Evolutionary conservation across 805 yeast genomes (phyloP), one percentile per base, ranked within the genome.

Genomic region (Candida lessepsii): DNA sequence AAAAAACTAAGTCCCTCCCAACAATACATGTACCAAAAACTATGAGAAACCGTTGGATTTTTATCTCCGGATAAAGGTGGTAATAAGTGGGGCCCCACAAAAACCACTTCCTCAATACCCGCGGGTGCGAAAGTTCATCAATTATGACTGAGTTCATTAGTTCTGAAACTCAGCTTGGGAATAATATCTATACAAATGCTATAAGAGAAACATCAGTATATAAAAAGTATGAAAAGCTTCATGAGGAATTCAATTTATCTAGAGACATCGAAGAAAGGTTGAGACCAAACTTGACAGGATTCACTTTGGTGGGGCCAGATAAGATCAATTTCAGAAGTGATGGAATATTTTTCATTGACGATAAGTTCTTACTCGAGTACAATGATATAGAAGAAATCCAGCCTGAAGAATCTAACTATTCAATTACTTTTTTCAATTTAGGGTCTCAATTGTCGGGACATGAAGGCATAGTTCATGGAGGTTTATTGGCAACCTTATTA

Each of bases 391-490:
- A 44, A 3, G 41, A 24, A 5, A 44, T 42, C 7, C 41, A 36
- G 13, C 47, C 41, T 1, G 47, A 36, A 25, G 48, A 50, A 13
- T 56, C 56, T 23, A 67, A 68, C 47, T 54, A 43, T 40, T 60
- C 68, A 9, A 44, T 62, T 35, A 67, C 73, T 0, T 67, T 69
- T 39, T 61, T 67, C 47, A 67, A 63, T 38, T 53, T 69, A 39
- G 74, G 73, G 9, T 42, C 55, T 5, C 51, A 53, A 40, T 55
- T 68, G 14, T 56, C 70, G 2, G 74, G 74, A 9, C 73, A 69
- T 47, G 50, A 58, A 4, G 61, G 60, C 3, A 66, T 68, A 10
- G 62, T 68, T n/a, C 73, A 68, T 45, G 74, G 73, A 1, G 73
- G 74, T 2, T 51, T 68, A 31, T 48, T 68, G 18, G 73, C 74